phyloP scores from a whole-genome alignment of 768 basidiomycete species.

The Pholiota microspora region DNA sequence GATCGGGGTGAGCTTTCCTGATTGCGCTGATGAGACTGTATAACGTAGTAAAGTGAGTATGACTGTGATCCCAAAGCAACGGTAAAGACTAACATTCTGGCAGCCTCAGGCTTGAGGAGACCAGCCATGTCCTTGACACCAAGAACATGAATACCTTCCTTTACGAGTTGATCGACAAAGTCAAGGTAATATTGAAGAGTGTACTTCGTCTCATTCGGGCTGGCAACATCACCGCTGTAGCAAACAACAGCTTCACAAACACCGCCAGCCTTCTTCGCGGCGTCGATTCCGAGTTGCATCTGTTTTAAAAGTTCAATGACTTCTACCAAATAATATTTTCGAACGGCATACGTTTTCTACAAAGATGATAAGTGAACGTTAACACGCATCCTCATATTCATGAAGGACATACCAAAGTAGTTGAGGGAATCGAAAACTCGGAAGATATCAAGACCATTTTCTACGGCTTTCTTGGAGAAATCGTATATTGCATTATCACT shows the following conservation, averaged over 20 bases:
- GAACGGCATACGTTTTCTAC: conserved; percentile 65
- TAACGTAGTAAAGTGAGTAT: conserved; percentile 4
- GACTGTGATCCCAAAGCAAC: neutral
- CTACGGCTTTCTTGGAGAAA: conserved; percentile 99
- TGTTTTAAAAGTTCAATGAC: conserved; percentile 27
- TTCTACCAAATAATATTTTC: neutral
- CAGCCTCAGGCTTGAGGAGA: conserved; percentile 91
- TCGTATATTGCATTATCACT: conserved; percentile 99
- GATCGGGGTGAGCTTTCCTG: conserved; percentile 92
- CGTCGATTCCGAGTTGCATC: conserved; percentile 98
- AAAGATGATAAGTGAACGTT: conserved; percentile 5
- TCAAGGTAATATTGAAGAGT: conserved; percentile 96
- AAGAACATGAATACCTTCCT: conserved; percentile 94
- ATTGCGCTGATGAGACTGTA: conserved; percentile 88
- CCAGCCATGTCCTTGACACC: conserved; percentile 99
- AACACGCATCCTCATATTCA: neutral
- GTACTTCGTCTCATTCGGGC: conserved; percentile 94
- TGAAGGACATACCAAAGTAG: conserved; percentile 78
- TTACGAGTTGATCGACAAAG: conserved; percentile 89
- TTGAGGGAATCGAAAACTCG: conserved; percentile 98
- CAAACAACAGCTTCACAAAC: conserved; percentile 97
- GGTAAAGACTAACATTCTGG: conserved; percentile 64
- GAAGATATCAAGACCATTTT: conserved; percentile 99
- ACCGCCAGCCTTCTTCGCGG: conserved; percentile 99
- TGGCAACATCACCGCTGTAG: conserved; percentile 97